Conservation (phyloP, 345 rosid genomes). For the Sisymbrium irio region DNA sequence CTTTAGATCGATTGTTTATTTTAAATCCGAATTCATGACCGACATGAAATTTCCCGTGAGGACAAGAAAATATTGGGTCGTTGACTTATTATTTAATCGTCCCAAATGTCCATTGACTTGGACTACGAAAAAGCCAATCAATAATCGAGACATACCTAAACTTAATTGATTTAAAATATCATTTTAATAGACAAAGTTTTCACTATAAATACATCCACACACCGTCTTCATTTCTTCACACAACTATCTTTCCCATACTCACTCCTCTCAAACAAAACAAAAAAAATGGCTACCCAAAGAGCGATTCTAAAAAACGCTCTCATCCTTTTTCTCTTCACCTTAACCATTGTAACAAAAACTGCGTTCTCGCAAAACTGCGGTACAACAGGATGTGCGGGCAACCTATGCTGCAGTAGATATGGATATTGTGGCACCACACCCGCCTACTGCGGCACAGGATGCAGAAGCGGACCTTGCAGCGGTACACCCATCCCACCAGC, state of each 20-base stretch:
- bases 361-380: slow-evolving; percentile 27
- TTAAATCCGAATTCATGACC: neutral
- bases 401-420: slow-evolving; percentile 35
- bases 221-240: slow-evolving; percentile 9
- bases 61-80: slow-evolving; percentile 7
- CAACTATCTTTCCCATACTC: neutral
- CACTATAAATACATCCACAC: slow-evolving; percentile 30
- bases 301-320: slow-evolving; percentile 10
- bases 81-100: slow-evolving; percentile 16
- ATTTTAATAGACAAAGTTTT: neutral
- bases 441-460: slow-evolving; percentile 33
- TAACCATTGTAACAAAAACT: slow-evolving; percentile 19
- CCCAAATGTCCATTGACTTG: slow-evolving; percentile 13
- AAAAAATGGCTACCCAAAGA: slow-evolving; percentile 21
- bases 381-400: slow-evolving; percentile 18
- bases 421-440: slow-evolving; percentile 34
- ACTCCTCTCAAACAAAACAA: neutral
- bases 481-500: slow-evolving; percentile 24
- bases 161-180: neutral
- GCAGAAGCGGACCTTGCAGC: slow-evolving; percentile 33
- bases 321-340: slow-evolving; percentile 19
- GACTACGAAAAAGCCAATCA: slow-evolving; percentile 17
- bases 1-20: too few species aligned
- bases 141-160: neutral
- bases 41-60: slow-evolving; percentile 1